Evolutionary conservation across 176 grass and related monocot species (phyloP).

Genomic region (Carex myosuroides): DNA sequence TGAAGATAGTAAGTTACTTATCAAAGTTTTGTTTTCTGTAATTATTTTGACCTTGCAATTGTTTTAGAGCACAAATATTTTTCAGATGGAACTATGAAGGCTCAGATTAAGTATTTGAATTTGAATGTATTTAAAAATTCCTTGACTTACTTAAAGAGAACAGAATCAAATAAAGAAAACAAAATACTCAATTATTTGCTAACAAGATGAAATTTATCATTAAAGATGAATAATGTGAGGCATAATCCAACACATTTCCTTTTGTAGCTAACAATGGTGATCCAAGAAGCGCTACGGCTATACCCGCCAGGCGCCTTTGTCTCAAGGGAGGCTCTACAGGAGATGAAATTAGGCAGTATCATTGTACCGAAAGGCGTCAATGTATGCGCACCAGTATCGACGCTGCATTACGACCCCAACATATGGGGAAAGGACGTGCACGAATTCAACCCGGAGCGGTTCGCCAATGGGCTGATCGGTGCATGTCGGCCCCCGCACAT

Average conservation of each 20-base stretch:
- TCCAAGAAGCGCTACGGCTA: conserved; percentile 79
- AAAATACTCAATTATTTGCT: background rate
- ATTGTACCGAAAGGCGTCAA: conserved; percentile 78
- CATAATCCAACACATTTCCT: background rate
- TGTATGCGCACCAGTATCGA: conserved; percentile 74
- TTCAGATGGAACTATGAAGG: background rate
- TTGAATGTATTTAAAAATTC: background rate
- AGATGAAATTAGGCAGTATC: conserved; percentile 54
- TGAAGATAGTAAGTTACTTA: conserved; percentile 57
- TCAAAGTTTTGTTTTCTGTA: background rate
- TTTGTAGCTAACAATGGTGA: conserved; percentile 81
- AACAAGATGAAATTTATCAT: background rate
- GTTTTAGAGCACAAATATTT: background rate
- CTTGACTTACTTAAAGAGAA: background rate
- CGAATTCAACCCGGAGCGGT: conserved; percentile 79
- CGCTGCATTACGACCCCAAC: conserved; percentile 72
- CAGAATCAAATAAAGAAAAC: background rate
- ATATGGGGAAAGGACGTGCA: conserved; percentile 66
- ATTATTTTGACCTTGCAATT: background rate
- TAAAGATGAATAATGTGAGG: background rate
- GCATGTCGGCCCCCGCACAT: conserved; percentile 52
- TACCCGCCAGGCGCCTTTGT: conserved; percentile 91
- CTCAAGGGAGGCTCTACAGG: conserved; percentile 65
- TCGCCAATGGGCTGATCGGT: conserved; percentile 30
- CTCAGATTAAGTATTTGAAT: background rate